phyloP scores from a whole-genome alignment of 192 early-diverging fungal genomes.

The Backusella australiensis region DNA sequence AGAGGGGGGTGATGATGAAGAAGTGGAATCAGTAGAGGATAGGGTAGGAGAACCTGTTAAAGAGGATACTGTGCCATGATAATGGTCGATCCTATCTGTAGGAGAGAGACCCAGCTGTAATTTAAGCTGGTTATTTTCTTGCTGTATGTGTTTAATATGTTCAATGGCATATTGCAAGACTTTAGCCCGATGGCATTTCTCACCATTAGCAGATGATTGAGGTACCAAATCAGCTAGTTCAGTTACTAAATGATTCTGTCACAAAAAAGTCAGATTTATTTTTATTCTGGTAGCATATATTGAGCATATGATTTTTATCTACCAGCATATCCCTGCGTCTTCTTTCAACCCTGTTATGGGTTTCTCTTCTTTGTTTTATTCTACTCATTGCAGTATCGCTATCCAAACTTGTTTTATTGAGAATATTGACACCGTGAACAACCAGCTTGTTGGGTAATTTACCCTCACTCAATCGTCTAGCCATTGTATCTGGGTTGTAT shows the following conservation, averaged over 20 bases:
- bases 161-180: constrained; percentile 39
- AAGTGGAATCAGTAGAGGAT: not conserved
- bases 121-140: constrained; percentile 47
- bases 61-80: not conserved
- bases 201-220: constrained; percentile 21
- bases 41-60: not conserved
- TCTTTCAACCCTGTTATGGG: constrained; percentile 72
- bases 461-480: constrained; percentile 11
- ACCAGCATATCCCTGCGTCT: constrained; percentile 65
- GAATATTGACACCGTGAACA: constrained; percentile 71
- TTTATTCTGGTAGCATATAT: not conserved
- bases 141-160: constrained; percentile 61
- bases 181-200: constrained; percentile 50
- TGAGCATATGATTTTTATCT: constrained; percentile 8
- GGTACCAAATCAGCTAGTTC: constrained; percentile 44
- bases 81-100: not conserved
- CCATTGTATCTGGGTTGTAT: constrained; percentile 29
- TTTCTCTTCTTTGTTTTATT: constrained; percentile 65
- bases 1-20: not conserved
- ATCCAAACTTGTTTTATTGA: constrained; percentile 69
- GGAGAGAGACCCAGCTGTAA: constrained; percentile 9
- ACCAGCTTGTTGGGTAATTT: constrained; percentile 26
- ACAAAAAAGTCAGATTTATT: not conserved
- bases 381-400: constrained; percentile 65
- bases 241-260: constrained; percentile 36